phyloP scores from a whole-genome alignment of 192 early-diverging fungal species.

The Mortierella antarctica region DNA sequence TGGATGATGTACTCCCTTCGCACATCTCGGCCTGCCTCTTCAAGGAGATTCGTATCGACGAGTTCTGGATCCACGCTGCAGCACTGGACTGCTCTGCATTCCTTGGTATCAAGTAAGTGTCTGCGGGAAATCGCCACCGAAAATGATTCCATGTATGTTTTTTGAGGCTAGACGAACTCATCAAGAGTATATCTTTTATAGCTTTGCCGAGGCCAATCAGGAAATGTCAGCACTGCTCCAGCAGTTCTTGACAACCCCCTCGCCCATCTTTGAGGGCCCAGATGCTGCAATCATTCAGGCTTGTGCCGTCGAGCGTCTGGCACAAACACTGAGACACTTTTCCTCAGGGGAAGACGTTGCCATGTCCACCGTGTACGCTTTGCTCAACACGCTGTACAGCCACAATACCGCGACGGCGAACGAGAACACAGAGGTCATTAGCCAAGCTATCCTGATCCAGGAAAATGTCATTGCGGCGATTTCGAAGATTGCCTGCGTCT shows the following conservation, averaged over 20 bases:
- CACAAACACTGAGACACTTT: slow-evolving; percentile 60
- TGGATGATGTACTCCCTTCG: slow-evolving; percentile 60
- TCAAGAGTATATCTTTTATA: slow-evolving; percentile 4
- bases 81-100: slow-evolving; percentile 44
- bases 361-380: slow-evolving; percentile 41
- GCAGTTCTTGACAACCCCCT: slow-evolving; percentile 64
- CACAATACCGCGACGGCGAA: slow-evolving; percentile 19
- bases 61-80: slow-evolving; percentile 56
- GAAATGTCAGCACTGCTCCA: slow-evolving; percentile 60
- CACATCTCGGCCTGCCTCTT: slow-evolving; percentile 63
- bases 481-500: slow-evolving; percentile 63
- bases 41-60: slow-evolving; percentile 47
- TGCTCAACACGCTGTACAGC: slow-evolving; percentile 30
- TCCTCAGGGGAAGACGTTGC: slow-evolving; percentile 38
- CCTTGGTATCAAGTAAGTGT: slow-evolving; percentile 58
- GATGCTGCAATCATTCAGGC: slow-evolving; percentile 53
- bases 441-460: slow-evolving; percentile 50
- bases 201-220: slow-evolving; percentile 39
- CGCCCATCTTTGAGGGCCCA: slow-evolving; percentile 62
- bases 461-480: slow-evolving; percentile 64
- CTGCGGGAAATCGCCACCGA: neutral
- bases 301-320: slow-evolving; percentile 61
- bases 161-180: neutral
- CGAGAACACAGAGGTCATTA: slow-evolving; percentile 8
- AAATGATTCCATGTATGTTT: neutral